A percentile compares a stretch with the other conserved stretches of the same genome.
These are phyloP conservation scores for Fraxinus quadrangulata DNA, from an alignment of 257 asterid species.

Conservation along the genomic window DNA sequence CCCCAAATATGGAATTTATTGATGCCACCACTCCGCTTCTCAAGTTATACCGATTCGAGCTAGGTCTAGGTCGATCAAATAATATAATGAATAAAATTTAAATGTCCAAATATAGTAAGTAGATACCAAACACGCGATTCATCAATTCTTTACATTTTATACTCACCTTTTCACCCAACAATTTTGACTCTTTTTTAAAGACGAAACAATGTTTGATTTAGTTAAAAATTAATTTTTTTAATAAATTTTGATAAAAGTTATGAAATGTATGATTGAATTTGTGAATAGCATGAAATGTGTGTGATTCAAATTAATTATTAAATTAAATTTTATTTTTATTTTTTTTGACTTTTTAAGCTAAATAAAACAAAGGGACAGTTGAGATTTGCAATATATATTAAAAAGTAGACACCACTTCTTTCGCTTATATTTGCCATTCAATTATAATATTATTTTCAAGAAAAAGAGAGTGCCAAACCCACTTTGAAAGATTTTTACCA, in stretches of 20 bases:
- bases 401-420: background rate
- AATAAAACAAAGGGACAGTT: no score
- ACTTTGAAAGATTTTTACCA: constrained; percentile 28
- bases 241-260: background rate
- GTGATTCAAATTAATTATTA: no score
- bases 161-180: background rate
- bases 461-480: constrained; percentile 20
- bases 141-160: background rate
- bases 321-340: no score
- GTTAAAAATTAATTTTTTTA: background rate
- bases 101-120: no score
- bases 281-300: background rate
- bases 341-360: no score
- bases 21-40: background rate
- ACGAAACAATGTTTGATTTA: background rate
- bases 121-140: no score
- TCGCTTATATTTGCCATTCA: background rate
- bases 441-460: background rate
- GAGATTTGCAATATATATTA: no score
- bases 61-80: no score
- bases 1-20: background rate
- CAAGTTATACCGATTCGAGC: background rate
- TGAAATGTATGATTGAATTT: background rate
- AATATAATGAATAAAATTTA: background rate
- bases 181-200: background rate